phyloP scores from a whole-genome alignment of 345 rosid species.

The Mallotus nudiflorus region DNA sequence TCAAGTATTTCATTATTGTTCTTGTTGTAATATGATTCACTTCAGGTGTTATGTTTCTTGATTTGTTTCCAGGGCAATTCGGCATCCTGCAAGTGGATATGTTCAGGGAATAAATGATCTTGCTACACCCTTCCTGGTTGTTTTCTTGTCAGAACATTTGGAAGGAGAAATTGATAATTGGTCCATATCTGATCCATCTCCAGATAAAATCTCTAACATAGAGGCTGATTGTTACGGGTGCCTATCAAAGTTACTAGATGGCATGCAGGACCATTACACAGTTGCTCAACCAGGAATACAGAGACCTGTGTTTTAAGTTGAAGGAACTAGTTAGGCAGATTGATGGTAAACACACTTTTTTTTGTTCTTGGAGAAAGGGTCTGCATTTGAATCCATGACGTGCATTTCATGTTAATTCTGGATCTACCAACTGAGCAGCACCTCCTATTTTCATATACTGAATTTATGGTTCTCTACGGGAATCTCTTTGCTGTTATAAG shows the following conservation, averaged over 20 bases:
- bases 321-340: constrained; percentile 93
- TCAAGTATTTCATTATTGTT: too few relatives aligned
- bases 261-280: constrained; percentile 99
- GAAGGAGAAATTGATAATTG: constrained; percentile 76
- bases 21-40: constrained; percentile 2
- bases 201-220: constrained; percentile 60
- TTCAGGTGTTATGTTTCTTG: constrained; percentile 17
- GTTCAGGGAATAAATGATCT: constrained; percentile 99
- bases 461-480: too few relatives aligned
- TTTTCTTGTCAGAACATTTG: constrained; percentile 87
- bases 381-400: background rate
- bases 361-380: background rate
- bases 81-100: constrained; percentile 99
- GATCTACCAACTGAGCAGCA: background rate
- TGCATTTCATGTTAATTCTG: background rate
- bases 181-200: constrained; percentile 68
- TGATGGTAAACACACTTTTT: constrained; percentile 62
- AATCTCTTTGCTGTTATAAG: background rate
- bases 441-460: background rate
- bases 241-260: constrained; percentile 91
- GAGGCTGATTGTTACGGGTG: constrained; percentile 99
- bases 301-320: constrained; percentile 95
- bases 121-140: constrained; percentile 93
- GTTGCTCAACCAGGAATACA: constrained; percentile 99
- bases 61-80: constrained; percentile 77